phyloP scores from a whole-genome alignment of 495 filamentous ascomycete species.

The Peziza echinospora region DNA sequence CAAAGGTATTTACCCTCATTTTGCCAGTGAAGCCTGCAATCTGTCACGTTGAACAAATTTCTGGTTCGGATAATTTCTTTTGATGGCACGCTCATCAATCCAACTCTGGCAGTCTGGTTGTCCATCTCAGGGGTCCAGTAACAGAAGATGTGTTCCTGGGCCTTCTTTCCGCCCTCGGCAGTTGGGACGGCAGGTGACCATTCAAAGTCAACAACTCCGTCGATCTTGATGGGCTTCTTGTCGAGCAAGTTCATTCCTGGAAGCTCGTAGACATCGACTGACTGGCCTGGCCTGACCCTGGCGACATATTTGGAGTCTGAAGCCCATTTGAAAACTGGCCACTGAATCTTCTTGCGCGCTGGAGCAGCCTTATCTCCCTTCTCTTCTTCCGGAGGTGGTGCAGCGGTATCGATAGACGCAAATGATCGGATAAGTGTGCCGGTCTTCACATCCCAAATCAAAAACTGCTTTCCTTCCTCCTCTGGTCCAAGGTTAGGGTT shows the following conservation, averaged over 20 bases:
- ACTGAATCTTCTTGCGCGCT: constrained; percentile 69
- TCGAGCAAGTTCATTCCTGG: constrained; percentile 79
- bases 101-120: constrained; percentile 93
- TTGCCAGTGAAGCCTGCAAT: constrained; percentile 96
- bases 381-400: constrained; percentile 21
- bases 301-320: constrained; percentile 93
- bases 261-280: constrained; percentile 84
- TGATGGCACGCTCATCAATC: constrained; percentile 82
- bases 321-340: constrained; percentile 99
- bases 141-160: constrained; percentile 84
- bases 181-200: constrained; percentile 70
- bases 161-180: constrained; percentile 52
- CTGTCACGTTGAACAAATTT: constrained; percentile 91
- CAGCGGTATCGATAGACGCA: constrained; percentile 57
- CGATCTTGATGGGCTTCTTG: constrained; percentile 78
- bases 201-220: constrained; percentile 92
- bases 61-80: constrained; percentile 82
- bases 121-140: constrained; percentile 98
- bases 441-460: constrained; percentile 92
- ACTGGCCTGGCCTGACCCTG: constrained; percentile 64
- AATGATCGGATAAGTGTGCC: constrained; percentile 81
- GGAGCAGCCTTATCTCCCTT: constrained; percentile 35
- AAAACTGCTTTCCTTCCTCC: constrained; percentile 96
- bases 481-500: constrained; percentile 45
- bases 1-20: constrained; percentile 81